These are phyloP conservation scores for Pisolithus orientalis DNA, from an alignment of 768 basidiomycete genomes.

Conservation along the genomic window DNA sequence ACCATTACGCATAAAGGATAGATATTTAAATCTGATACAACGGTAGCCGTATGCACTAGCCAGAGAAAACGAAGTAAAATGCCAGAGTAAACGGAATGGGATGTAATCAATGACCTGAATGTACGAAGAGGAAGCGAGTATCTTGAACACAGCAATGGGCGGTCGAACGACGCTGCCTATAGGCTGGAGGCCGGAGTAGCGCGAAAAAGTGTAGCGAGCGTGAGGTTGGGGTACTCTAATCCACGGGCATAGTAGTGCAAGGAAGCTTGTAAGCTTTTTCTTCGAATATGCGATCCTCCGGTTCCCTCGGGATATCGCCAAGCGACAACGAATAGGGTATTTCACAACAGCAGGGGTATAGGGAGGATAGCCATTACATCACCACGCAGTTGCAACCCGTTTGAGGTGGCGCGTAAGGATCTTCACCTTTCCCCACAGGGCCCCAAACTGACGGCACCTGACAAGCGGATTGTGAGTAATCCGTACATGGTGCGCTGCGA, in stretches of 20 bases:
- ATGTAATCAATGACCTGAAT: no score
- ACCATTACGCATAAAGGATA: no score
- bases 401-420: slow-evolving; percentile 85
- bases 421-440: slow-evolving; percentile 79
- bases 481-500: not conserved
- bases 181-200: not conserved
- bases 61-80: no score
- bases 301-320: not conserved
- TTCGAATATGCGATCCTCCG: not conserved
- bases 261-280: not conserved
- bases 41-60: no score
- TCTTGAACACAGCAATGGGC: not conserved
- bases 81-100: no score
- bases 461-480: slow-evolving; percentile 1
- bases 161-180: not conserved
- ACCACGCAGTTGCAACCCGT: slow-evolving; percentile 66
- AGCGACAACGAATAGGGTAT: slow-evolving; percentile 21
- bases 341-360: slow-evolving; percentile 28
- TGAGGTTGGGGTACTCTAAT: slow-evolving; percentile 1
- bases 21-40: no score
- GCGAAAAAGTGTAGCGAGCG: slow-evolving; percentile 12
- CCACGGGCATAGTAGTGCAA: not conserved
- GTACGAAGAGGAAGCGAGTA: not conserved
- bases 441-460: slow-evolving; percentile 96
- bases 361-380: slow-evolving; percentile 46